These are phyloP conservation scores for Xanthoceras sorbifolium DNA, from an alignment of 345 rosid genomes.

Conservation along the genomic window DNA sequence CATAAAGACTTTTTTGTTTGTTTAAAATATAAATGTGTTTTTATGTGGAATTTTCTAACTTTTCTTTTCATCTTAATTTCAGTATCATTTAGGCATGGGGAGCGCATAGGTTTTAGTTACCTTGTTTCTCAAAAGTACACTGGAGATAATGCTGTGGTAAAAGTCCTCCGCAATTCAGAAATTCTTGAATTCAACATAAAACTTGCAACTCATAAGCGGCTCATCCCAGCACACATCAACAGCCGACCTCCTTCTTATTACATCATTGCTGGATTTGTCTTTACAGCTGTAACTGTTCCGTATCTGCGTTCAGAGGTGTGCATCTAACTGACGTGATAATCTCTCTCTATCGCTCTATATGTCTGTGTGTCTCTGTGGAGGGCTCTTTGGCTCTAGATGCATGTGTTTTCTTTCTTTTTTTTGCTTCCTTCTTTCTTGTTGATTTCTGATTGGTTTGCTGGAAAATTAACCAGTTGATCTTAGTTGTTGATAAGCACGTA, in stretches of 20 bases:
- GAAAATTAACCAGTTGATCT: not conserved
- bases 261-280: constrained; percentile 92
- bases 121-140: constrained; percentile 91
- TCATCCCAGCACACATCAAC: constrained; percentile 79
- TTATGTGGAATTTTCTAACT: not conserved
- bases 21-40: not conserved
- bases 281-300: constrained; percentile 81
- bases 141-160: constrained; percentile 77
- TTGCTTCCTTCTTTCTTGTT: not conserved
- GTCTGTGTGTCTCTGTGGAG: not conserved
- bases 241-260: constrained; percentile 87
- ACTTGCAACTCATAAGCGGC: constrained; percentile 82
- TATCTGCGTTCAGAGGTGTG: constrained; percentile 91
- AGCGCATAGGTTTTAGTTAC: constrained; percentile 91
- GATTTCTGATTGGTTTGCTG: constrained; percentile 9
- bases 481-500: not conserved
- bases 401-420: not conserved
- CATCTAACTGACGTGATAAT: not conserved
- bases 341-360: not conserved
- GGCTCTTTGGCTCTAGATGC: not conserved
- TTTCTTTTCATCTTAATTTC: constrained; percentile 25
- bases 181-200: constrained; percentile 70
- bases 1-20: not conserved
- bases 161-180: constrained; percentile 73
- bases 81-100: constrained; percentile 98